Base-by-base conservation (phyloP, 805 yeast genomes). In the Starmerella bacillaris region DNA sequence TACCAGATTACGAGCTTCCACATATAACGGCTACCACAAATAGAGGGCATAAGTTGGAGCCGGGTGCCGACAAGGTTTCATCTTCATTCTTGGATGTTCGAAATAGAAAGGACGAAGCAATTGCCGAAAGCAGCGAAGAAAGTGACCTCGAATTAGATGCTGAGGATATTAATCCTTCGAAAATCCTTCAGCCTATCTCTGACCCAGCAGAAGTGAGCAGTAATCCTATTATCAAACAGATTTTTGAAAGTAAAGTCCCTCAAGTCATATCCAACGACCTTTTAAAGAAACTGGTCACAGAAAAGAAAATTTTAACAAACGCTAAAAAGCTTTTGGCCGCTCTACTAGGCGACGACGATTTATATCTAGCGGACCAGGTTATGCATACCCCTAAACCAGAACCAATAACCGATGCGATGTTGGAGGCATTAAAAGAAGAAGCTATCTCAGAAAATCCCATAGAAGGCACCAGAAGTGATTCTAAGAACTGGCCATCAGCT, bases 291-390 rank as follows among this genome's bases (percentile, higher is more conserved):
- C 77, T 89, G 33, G 84, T 79, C 50, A 67, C 68, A 28, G 98
- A 89, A 50, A 93, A 82, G 48, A 64, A 67, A 19, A 74, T 73
- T 24, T 77, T 78, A n/a, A 71, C 73, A 38, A 68, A 73, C 49
- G 60, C 83, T 35, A 68, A 76, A 30, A 71, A 70, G 47, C 61
- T 86, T 30, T 64, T 89, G 56, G 78, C 75, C 41, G 73, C 78
- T 1, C 71, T 86, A 45, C 61, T 86, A 33, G 94, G 95, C 4
- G 96, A 86, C 51, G 86, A 80, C 51, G 78, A 92, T 43, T 63
- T 24, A 18, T 32, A 27, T 15, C 34, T 43, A 18, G 33, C 38
- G 36, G 39, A 41, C 12, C 45, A 41, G 32, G 20, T 42, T 8
- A 22, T 17, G 26, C 35, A 8, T 9, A 15, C 18, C 14, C 35